Evolutionary conservation across 2,329 filamentous ascomycete species (phyloP).

Genomic region (Nigrospora sphaerica): DNA sequence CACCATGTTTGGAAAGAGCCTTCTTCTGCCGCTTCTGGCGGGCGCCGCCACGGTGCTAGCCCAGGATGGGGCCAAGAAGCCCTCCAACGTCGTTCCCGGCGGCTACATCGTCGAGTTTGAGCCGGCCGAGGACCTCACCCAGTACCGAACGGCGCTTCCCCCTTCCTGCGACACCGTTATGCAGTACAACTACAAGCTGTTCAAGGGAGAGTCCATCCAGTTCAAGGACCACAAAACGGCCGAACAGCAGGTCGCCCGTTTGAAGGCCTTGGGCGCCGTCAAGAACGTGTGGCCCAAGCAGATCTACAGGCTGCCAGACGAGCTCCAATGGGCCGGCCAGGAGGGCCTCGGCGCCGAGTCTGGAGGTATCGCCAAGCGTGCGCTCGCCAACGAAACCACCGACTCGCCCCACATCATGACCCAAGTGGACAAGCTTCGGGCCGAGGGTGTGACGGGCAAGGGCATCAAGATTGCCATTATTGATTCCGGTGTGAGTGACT

Average conservation of each 20-base stretch:
- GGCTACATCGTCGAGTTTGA: slow-evolving; percentile 47
- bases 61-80: background rate
- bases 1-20: background rate
- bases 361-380: slow-evolving; percentile 21
- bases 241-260: slow-evolving; percentile 30
- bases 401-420: slow-evolving; percentile 49
- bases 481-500: slow-evolving; percentile 43
- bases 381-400: slow-evolving; percentile 22
- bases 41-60: background rate
- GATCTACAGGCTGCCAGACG: slow-evolving; percentile 36
- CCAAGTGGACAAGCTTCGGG: slow-evolving; percentile 45
- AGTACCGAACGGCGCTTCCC: too few species aligned
- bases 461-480: slow-evolving; percentile 47
- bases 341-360: slow-evolving; percentile 9
- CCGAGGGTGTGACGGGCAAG: slow-evolving; percentile 39
- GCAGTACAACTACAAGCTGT: slow-evolving; percentile 41
- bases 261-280: slow-evolving; percentile 35
- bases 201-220: slow-evolving; percentile 47
- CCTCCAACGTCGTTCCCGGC: slow-evolving; percentile 26
- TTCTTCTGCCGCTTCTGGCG: background rate
- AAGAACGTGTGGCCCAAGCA: slow-evolving; percentile 42
- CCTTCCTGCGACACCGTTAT: slow-evolving; percentile 16
- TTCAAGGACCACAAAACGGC: slow-evolving; percentile 38
- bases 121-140: too few species aligned
- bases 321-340: slow-evolving; percentile 35